phyloP scores from a whole-genome alignment of 305 asterid species.

The Salvia sclarea region DNA sequence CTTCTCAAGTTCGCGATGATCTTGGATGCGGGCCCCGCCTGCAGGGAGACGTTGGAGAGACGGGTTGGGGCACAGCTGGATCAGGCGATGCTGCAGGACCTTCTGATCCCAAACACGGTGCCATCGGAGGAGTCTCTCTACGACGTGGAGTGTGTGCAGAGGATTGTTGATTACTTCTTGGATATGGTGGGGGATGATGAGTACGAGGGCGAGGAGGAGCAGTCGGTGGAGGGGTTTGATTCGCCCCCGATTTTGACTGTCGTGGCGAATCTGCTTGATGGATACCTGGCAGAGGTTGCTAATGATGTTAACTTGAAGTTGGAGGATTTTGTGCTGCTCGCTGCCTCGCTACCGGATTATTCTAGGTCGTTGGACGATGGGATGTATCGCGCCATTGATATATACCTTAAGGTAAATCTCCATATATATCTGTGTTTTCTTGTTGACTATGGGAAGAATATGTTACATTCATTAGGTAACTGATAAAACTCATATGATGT shows the following conservation, averaged over 20 bases:
- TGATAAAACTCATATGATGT: no score
- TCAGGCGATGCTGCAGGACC: slow-evolving; percentile 43
- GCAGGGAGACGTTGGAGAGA: slow-evolving; percentile 45
- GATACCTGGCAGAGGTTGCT: slow-evolving; percentile 57
- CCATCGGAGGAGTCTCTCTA: slow-evolving; percentile 44
- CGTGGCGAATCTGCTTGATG: slow-evolving; percentile 49
- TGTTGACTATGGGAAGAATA: no score
- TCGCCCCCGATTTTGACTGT: slow-evolving; percentile 26
- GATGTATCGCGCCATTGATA: slow-evolving; percentile 52
- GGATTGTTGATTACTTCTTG: slow-evolving; percentile 52
- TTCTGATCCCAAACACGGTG: slow-evolving; percentile 49
- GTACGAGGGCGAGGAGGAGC: slow-evolving; percentile 29
- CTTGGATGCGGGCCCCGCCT: slow-evolving; percentile 34
- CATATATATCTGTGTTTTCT: not conserved
- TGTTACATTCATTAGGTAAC: no score
- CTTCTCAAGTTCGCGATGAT: slow-evolving; percentile 44
- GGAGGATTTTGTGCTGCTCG: slow-evolving; percentile 43
- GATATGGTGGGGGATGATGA: slow-evolving; percentile 32
- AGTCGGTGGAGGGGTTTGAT: slow-evolving; percentile 30
- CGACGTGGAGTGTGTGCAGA: slow-evolving; percentile 51
- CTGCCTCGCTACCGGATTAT: slow-evolving; percentile 48
- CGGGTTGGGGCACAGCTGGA: slow-evolving; percentile 48
- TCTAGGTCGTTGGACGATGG: slow-evolving; percentile 52
- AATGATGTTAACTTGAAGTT: slow-evolving; percentile 50
- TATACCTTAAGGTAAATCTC: slow-evolving; percentile 49